Base-by-base conservation (phyloP, 176 grass and related monocot species). In the Carex littledalei region DNA sequence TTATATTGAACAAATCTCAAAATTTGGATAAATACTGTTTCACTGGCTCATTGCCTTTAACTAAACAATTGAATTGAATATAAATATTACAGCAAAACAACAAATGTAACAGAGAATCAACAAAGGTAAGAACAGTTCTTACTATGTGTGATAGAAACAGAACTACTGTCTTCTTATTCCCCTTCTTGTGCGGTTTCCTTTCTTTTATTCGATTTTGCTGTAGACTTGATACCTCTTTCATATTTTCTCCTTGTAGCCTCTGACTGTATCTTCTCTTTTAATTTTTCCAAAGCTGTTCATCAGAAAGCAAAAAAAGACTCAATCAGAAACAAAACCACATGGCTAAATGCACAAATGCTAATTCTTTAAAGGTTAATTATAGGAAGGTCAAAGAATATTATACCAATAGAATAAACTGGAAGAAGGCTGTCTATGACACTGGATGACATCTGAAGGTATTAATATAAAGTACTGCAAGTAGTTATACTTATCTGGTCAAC, bases 251-350 rank as follows among this genome's bases (percentile, higher is more conserved):
- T 77, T 8, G n/a, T 59, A 83, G 82, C 88, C 88, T 92, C 87
- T 71, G 89, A 89, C 75, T 95, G 53, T 11, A 89, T 72, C 34
- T 77, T 88, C 22, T 88, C 85, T 86, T 98, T 89, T 69, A 93
- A 84, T 84, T 98, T 98, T 79, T 92, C 84, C 83, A 95, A 80
- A 80, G 89, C 95, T 95, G 39, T 89, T 84, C 80, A 89, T 14
- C 17, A 62, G 47, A 66, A 90, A 57, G n/a, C 26, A 5, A 81
- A 31, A 3, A 77, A 78, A 49, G 9, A 49, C 71, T 50, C 32
- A 57, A 34, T 76, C 45, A 74, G 67, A 80, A 49, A 52, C 31
- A 14, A 43, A 72, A 78, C 21, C 3, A 2, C 69, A 73, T 47
- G 39, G 37, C 4, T 49, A 72, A 72, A 72, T n/a, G 29, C 9